A percentile compares a stretch with the other conserved stretches of the same genome.
These are phyloP conservation scores for Purshia tridentata DNA, from an alignment of 306 rosid genomes.

Conservation along the genomic window DNA sequence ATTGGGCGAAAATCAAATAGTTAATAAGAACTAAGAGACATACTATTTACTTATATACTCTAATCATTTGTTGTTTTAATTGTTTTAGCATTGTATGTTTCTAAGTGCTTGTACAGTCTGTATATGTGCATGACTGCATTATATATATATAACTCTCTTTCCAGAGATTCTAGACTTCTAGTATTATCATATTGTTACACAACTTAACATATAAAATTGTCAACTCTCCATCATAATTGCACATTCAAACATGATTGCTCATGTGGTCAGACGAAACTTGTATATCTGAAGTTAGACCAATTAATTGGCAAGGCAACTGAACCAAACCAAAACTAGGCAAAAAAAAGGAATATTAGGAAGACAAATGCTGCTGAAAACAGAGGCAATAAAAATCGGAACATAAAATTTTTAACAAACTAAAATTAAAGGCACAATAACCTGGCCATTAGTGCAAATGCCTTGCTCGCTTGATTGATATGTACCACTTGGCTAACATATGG, in stretches of 20 bases:
- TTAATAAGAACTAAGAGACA: not conserved
- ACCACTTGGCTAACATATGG: slow-evolving; percentile 80
- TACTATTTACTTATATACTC: not conserved
- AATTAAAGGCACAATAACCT: slow-evolving; percentile 57
- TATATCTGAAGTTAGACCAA: too few species aligned
- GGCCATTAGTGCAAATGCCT: slow-evolving; percentile 76
- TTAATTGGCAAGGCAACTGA: not conserved
- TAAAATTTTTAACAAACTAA: slow-evolving; percentile 7
- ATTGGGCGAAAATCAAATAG: not conserved
- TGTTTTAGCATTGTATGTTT: not conserved
- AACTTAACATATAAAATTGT: too few species aligned
- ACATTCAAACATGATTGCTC: not conserved
- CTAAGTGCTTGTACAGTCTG: not conserved
- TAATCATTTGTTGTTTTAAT: not conserved
- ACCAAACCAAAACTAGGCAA: not conserved
- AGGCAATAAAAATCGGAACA: not conserved
- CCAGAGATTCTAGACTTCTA: too few species aligned
- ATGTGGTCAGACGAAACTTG: too few species aligned
- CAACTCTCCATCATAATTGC: not conserved
- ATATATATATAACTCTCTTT: too few species aligned
- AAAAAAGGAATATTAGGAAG: not conserved
- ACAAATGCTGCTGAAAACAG: not conserved
- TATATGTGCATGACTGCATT: too few species aligned
- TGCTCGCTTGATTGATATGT: slow-evolving; percentile 53
- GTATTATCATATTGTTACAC: too few species aligned